Percentiles rank a stretch among this genome's conserved stretches.
Evolutionary conservation across 306 rosid species (phyloP).

Genomic region (Malus domestica): DNA sequence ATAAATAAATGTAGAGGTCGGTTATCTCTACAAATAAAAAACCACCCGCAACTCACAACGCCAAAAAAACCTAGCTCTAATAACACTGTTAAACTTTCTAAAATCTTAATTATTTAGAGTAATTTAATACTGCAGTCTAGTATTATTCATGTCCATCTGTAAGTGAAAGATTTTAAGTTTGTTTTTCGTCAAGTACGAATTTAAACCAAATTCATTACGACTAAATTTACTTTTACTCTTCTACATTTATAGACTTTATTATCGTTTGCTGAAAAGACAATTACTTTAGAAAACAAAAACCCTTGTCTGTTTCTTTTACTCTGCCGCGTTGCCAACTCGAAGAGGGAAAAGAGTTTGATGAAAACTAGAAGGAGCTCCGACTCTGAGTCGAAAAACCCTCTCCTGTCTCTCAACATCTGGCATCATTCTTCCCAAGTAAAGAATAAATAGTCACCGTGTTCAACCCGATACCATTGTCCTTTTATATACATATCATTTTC

Average conservation of each 20-base stretch:
- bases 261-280: no score
- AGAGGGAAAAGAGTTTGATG: not conserved
- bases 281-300: not conserved
- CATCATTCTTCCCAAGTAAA: not conserved
- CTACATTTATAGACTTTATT: no score
- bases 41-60: no score
- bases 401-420: not conserved
- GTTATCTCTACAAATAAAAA: no score
- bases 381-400: not conserved
- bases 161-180: no score
- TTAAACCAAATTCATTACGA: no score
- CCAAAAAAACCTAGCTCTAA: no score
- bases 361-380: not conserved
- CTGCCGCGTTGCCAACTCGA: not conserved
- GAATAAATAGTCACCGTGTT: not conserved
- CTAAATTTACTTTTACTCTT: no score
- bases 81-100: no score
- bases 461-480: slow-evolving; percentile 16
- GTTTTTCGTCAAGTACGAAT: rapidly evolving
- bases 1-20: no score
- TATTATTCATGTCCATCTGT: rapidly evolving
- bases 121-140: no score
- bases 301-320: not conserved
- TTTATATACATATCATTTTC: not conserved
- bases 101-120: no score